Base-by-base conservation (phyloP, 305 asterid genomes). In the Lippia alba region DNA sequence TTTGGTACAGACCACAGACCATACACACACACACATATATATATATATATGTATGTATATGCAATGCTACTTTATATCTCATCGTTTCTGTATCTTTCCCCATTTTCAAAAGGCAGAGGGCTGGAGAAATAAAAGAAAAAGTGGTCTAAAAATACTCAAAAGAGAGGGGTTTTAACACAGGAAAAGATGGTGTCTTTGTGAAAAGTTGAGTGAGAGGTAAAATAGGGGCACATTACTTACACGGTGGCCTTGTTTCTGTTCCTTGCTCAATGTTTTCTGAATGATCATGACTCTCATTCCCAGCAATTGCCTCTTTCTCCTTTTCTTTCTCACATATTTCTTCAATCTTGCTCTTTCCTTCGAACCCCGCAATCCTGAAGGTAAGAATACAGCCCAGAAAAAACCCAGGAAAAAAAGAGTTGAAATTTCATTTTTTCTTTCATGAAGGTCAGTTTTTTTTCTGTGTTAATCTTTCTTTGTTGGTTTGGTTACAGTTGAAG, bases 321-420 rank as follows among this genome's bases (percentile, higher is more conserved):
- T 87, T 66, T 67, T 51, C 12, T 14, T 85, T 53, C 71, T 82
- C 40, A 39, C 89, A 56, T 71, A 71, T 68, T 80, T 64, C 78
- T 66, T 81, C 67, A 33, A 69, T 58, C 56, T 58, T 24, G 71
- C 80, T 34, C 39, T 78, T 66, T 85, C 96, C 0, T 86, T 87
- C 59, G 90, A 88, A 77, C 84, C 87, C 40, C 81, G 96, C 7
- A 94, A 91, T 81, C 97, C 90, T 18, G 97, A 94, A 88, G 99
- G 99, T 89, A 36, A 36, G 30, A 24, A 24, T 24, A 24, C 2
- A 24, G 30, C 30, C 30, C 30, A 24, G 30, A 24, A 24, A 24
- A 24, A 24, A 24, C 2, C 30, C 30, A 1, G 3, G 30, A 24
- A 24, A 24, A 24, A 24, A 24, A 24, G 30, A 24, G 30, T 1